A percentile compares a stretch with the other conserved stretches of the same genome.
Conservation (phyloP, 2,329 filamentous ascomycete genomes). For the Emergomyces orientalis region DNA sequence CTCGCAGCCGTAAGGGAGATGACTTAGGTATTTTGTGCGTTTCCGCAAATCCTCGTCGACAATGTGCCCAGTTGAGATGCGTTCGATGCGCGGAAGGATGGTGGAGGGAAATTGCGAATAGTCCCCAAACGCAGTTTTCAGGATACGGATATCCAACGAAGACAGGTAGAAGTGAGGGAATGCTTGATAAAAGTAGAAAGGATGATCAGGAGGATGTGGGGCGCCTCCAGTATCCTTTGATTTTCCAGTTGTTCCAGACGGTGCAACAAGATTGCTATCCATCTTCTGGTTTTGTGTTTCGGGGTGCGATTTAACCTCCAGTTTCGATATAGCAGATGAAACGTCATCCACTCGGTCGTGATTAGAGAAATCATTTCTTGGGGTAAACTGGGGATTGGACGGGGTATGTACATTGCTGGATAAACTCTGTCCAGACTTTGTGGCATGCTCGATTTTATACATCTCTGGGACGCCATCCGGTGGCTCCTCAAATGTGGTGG, state of each 20-base stretch:
- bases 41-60: conserved; percentile 78
- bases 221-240: conserved; percentile 29
- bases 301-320: conserved; percentile 7
- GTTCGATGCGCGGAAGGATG: conserved; percentile 76
- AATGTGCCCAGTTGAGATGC: conserved; percentile 77
- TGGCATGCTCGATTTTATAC: conserved; percentile 43
- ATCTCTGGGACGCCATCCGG: conserved; percentile 42
- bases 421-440: conserved; percentile 36
- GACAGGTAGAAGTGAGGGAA: conserved; percentile 83
- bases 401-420: conserved; percentile 20
- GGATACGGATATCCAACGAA: conserved; percentile 80
- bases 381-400: conserved; percentile 8
- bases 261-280: neutral
- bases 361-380: conserved; percentile 4
- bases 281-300: neutral
- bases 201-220: conserved; percentile 40
- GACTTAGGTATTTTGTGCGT: conserved; percentile 74
- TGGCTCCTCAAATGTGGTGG: conserved; percentile 42
- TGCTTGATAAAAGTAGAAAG: conserved; percentile 81
- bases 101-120: conserved; percentile 78
- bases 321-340: conserved; percentile 12
- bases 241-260: conserved; percentile 14
- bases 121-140: conserved; percentile 78
- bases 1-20: conserved; percentile 82
- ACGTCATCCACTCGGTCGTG: conserved; percentile 7